Conservation (phyloP, 805 yeast species). For the Groenewaldozyma tartarivorans region DNA sequence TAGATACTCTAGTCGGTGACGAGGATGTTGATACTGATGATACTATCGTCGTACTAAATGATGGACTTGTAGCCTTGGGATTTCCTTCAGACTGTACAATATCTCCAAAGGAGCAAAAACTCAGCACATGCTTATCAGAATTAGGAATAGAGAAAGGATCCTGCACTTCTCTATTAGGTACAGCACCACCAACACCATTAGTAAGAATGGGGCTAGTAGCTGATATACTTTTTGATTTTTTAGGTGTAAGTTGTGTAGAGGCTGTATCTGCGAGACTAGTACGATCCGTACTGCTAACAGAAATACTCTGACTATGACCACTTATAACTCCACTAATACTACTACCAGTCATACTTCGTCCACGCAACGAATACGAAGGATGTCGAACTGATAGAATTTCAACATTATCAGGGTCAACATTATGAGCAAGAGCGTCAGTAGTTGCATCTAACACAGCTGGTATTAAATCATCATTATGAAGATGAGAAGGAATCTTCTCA, state of each 20-base stretch:
- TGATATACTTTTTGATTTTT: neutral
- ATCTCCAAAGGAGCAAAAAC: slow-evolving; percentile 73
- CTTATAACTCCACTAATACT: too few species aligned
- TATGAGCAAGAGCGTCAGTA: slow-evolving; percentile 49
- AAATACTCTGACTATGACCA: neutral
- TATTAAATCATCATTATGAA: slow-evolving; percentile 53
- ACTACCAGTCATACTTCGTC: slow-evolving; percentile 8
- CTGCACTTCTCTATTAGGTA: neutral
- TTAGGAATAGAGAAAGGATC: neutral
- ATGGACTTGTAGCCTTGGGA: slow-evolving; percentile 33
- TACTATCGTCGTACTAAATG: slow-evolving; percentile 11
- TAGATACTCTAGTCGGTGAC: neutral
- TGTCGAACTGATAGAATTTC: slow-evolving; percentile 61
- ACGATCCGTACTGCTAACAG: neutral
- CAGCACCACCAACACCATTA: neutral
- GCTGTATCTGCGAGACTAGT: neutral
- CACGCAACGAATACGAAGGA: slow-evolving; percentile 4
- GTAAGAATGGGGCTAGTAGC: neutral
- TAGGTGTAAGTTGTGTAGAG: neutral
- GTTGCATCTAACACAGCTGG: slow-evolving; percentile 82
- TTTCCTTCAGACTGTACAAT: slow-evolving; percentile 31
- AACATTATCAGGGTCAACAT: slow-evolving; percentile 54
- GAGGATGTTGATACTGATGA: slow-evolving; percentile 6
- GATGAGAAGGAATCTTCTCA: slow-evolving; percentile 27
- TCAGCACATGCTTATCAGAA: slow-evolving; percentile 20